These are phyloP conservation scores for Tilletia indica DNA, from an alignment of 1,284 basidiomycete genomes.

Conservation along the genomic window DNA sequence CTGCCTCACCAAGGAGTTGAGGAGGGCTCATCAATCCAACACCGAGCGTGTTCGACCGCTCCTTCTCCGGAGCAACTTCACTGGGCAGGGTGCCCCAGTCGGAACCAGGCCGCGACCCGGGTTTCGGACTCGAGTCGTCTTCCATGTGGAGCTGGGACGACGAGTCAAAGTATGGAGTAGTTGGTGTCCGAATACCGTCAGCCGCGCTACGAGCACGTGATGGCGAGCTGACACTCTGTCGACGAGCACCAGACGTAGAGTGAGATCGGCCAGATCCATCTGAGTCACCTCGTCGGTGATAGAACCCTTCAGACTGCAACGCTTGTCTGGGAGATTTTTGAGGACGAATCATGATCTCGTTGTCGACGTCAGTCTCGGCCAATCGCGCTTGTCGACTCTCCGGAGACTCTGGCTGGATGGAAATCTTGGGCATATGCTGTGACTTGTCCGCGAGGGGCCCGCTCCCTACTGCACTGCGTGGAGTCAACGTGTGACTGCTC, in stretches of 20 bases:
- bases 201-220: constrained; percentile 15
- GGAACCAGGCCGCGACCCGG: not conserved
- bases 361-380: no score
- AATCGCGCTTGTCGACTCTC: not conserved
- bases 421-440: not conserved
- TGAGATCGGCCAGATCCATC: not conserved
- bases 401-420: constrained; percentile 12
- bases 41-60: not conserved
- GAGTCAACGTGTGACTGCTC: constrained; percentile 13
- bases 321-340: not conserved
- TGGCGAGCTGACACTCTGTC: not conserved
- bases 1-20: not conserved
- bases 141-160: constrained; percentile 21
- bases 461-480: not conserved
- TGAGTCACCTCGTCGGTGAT: no score
- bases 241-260: not conserved
- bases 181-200: constrained; percentile 34
- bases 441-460: not conserved
- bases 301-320: not conserved
- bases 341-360: not conserved
- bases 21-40: constrained; percentile 15
- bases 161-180: constrained; percentile 45
- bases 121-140: not conserved
- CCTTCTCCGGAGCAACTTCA: not conserved
- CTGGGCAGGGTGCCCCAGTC: not conserved